Evolutionary conservation across 2,329 filamentous ascomycete genomes (phyloP), one percentile per base, ranked within the genome.

Genomic region (Aspergillus aculeatus): DNA sequence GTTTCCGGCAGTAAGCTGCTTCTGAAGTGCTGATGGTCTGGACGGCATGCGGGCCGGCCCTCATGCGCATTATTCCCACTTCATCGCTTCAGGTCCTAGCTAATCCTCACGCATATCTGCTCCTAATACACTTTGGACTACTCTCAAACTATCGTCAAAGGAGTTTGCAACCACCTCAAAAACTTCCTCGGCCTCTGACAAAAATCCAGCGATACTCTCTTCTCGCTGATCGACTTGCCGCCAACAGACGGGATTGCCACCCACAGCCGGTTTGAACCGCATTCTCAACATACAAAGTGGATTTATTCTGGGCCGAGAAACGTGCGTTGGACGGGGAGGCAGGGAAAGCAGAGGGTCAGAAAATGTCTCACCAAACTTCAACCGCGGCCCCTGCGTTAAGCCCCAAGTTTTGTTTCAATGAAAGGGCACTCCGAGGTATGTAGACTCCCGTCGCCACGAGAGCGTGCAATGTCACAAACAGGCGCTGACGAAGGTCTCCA

Each of bases 361-460:
- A 68, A 48, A 81, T 81, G 79, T 72, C 75, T 66, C 67, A 68
- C 56, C 65, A 73, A 52, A 72, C 73, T n/a, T 73, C 73, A 23
- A 75, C 70, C n/a, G 66, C 70, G 50, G 71, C 73, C 57, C 87
- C 87, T 55, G 73, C 70, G 31, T 78, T 92, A 63, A 89, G 84
- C 61, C 89, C 88, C 49, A 88, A 90, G 73, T 91, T 92, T 70
- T 95, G 90, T 76, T 93, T 92, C 74, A 88, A 88, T 12, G 86
- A 87, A 56, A 82, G 83, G 50, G 82, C 85, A 19, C 78, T 93
- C 51, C 82, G 85, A 86, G 89, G 90, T 91, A 74, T 47, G 81
- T 67, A 54, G 38, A 24, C 35, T 24, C 23, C 26, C 35, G 26
- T 31, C 10, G 31, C 32, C 19, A 31, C 29, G 7, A 24, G 21